A percentile compares a stretch with the other conserved stretches of the same genome.
Evolutionary conservation across 345 rosid genomes (phyloP).

Genomic region (Durio zibethinus): DNA sequence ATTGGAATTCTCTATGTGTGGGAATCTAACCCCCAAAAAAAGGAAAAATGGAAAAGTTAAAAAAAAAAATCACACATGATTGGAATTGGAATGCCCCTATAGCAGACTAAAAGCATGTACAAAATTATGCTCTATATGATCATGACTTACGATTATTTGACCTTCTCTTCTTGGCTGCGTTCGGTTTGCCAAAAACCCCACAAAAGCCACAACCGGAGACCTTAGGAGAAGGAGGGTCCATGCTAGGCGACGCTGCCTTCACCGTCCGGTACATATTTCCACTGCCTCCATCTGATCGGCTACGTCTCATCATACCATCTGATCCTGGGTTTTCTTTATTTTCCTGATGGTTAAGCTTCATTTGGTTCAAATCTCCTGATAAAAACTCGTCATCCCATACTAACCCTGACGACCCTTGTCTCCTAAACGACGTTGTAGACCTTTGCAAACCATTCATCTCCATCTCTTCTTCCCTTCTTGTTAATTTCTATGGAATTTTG

Average conservation of each 20-base stretch:
- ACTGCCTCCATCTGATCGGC: conserved; percentile 38
- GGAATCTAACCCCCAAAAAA: background rate
- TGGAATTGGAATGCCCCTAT: background rate
- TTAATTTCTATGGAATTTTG: background rate
- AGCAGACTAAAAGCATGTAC: background rate
- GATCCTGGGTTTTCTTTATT: background rate
- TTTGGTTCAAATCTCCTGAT: conserved; percentile 35
- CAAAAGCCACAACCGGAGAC: conserved; percentile 57
- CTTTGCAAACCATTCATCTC: conserved; percentile 47
- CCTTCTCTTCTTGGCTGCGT: conserved; percentile 19
- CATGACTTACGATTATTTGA: conserved; percentile 19
- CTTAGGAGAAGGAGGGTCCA: conserved; percentile 70
- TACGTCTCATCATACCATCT: conserved; percentile 20
- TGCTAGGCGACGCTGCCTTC: conserved; percentile 28
- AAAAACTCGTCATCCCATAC: conserved; percentile 69
- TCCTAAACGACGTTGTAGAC: conserved; percentile 70
- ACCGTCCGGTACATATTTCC: conserved; percentile 15
- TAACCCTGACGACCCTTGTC: conserved; percentile 86
- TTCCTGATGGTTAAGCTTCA: conserved; percentile 4
- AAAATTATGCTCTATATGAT: background rate
- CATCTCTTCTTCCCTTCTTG: background rate
- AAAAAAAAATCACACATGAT: background rate
- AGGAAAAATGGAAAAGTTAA: background rate
- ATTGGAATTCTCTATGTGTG: background rate
- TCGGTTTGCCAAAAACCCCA: conserved; percentile 40